These are phyloP conservation scores for Jamesozyma jinghongensis DNA, from an alignment of 805 yeast genomes.

Conservation along the genomic window DNA sequence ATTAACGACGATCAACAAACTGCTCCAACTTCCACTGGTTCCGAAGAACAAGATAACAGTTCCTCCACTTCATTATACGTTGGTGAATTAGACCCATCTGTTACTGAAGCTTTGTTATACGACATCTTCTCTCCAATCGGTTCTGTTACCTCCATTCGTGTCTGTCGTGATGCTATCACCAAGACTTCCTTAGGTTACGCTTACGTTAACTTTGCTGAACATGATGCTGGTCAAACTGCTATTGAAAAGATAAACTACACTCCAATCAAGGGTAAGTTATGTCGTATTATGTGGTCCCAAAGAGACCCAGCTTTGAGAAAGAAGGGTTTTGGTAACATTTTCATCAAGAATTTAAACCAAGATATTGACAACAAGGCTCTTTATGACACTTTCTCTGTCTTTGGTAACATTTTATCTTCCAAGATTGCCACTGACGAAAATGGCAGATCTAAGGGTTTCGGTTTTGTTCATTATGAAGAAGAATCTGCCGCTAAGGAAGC, in stretches of 20 bases:
- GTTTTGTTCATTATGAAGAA: constrained; percentile 93
- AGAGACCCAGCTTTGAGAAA: constrained; percentile 94
- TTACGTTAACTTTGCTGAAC: constrained; percentile 88
- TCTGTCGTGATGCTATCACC: constrained; percentile 96
- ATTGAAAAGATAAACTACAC: constrained; percentile 92
- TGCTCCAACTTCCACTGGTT: constrained; percentile 18
- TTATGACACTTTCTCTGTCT: constrained; percentile 95
- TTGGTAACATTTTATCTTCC: constrained; percentile 92
- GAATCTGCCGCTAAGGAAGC: constrained; percentile 91
- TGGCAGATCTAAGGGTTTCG: constrained; percentile 91
- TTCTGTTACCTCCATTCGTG: constrained; percentile 93
- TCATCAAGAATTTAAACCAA: constrained; percentile 96
- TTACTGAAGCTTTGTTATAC: constrained; percentile 88
- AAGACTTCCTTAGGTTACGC: constrained; percentile 97
- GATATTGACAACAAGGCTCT: constrained; percentile 98
- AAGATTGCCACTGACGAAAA: constrained; percentile 92
- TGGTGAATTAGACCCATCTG: constrained; percentile 90
- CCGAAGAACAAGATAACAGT: constrained; percentile 33
- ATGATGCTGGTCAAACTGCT: constrained; percentile 87
- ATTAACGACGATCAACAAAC: constrained; percentile 28
- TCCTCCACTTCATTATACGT: constrained; percentile 84
- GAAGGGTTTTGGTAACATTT: constrained; percentile 93
- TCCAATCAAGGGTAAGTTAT: constrained; percentile 87
- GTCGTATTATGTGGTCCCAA: constrained; percentile 99
- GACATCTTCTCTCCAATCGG: constrained; percentile 94